A percentile compares a stretch with the other conserved stretches of the same genome.
Evolutionary conservation across 345 rosid genomes (phyloP).

Genomic region (Iberis pinnata): DNA sequence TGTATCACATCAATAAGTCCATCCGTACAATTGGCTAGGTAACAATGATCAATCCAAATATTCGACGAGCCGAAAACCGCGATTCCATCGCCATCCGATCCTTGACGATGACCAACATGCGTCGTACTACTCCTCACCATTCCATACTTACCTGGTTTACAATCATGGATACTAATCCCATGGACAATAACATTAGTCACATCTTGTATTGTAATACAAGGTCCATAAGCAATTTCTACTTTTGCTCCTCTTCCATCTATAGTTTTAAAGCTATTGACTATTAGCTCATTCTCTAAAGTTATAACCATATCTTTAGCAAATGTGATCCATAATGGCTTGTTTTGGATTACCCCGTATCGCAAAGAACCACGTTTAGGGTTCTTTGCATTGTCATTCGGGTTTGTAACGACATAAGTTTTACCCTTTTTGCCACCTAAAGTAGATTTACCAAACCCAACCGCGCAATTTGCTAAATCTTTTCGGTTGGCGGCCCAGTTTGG

Average conservation of each 20-base stretch:
- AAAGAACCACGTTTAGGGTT: constrained; percentile 73
- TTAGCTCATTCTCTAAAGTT: constrained; percentile 65
- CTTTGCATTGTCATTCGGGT: constrained; percentile 49
- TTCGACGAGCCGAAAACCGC: constrained; percentile 56
- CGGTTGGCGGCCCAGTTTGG: constrained; percentile 65
- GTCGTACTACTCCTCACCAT: constrained; percentile 38
- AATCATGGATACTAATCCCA: constrained; percentile 77
- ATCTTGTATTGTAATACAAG: constrained; percentile 65
- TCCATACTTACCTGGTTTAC: constrained; percentile 51
- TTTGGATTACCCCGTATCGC: constrained; percentile 43
- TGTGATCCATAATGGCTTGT: constrained; percentile 68
- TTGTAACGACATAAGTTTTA: constrained; percentile 52
- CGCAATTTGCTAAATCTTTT: constrained; percentile 60
- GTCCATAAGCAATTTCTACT: constrained; percentile 76
- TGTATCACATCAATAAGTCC: constrained; percentile 81
- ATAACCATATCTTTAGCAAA: constrained; percentile 77
- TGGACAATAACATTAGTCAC: constrained; percentile 74
- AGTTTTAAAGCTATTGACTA: constrained; percentile 74
- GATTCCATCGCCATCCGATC: constrained; percentile 79
- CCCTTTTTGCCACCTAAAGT: constrained; percentile 81
- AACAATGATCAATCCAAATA: constrained; percentile 86
- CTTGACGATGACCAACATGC: constrained; percentile 49
- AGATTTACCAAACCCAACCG: constrained; percentile 65
- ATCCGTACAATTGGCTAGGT: constrained; percentile 52
- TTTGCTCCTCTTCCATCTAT: constrained; percentile 80